Evolutionary conservation across 257 asterid genomes (phyloP).

Genomic region (Lantana camara): DNA sequence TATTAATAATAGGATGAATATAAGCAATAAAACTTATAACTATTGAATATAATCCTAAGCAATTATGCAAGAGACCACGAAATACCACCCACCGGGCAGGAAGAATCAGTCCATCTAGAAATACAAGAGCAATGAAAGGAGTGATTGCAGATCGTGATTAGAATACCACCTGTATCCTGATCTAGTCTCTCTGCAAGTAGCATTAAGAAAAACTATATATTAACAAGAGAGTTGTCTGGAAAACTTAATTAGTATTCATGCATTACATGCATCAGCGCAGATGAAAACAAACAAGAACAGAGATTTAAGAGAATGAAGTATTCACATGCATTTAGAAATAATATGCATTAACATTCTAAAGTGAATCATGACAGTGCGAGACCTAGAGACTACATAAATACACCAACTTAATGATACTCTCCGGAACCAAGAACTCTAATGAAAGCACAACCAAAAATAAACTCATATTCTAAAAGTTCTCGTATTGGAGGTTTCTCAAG

Average conservation of each 20-base stretch:
- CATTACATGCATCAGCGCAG: conserved; percentile 18
- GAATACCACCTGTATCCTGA: conserved; percentile 87
- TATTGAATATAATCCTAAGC: conserved; percentile 10
- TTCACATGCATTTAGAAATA: conserved; percentile 13
- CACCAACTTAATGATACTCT: conserved; percentile 12
- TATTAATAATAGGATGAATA: not conserved
- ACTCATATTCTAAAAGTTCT: conserved; percentile 3
- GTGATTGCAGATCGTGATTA: conserved; percentile 94
- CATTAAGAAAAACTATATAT: conserved; percentile 24
- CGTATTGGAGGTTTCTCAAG: not conserved
- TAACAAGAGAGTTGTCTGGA: conserved; percentile 21
- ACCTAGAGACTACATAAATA: not conserved
- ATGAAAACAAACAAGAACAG: conserved; percentile 15
- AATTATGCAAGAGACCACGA: conserved; percentile 3
- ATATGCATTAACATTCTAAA: conserved; percentile 2
- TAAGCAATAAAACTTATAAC: not conserved
- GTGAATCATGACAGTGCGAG: conserved; percentile 11
- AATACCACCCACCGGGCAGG: conserved; percentile 84
- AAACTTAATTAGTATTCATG: conserved; percentile 11
- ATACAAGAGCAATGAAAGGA: conserved; percentile 99
- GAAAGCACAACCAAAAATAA: conserved; percentile 9
- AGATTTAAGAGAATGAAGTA: not conserved
- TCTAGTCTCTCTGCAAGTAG: conserved; percentile 79
- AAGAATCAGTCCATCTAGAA: conserved; percentile 97
- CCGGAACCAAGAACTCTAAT: conserved; percentile 20